Conservation (phyloP, 371 early-diverging fungal genomes). For the Caulochytrium protostelioides region DNA sequence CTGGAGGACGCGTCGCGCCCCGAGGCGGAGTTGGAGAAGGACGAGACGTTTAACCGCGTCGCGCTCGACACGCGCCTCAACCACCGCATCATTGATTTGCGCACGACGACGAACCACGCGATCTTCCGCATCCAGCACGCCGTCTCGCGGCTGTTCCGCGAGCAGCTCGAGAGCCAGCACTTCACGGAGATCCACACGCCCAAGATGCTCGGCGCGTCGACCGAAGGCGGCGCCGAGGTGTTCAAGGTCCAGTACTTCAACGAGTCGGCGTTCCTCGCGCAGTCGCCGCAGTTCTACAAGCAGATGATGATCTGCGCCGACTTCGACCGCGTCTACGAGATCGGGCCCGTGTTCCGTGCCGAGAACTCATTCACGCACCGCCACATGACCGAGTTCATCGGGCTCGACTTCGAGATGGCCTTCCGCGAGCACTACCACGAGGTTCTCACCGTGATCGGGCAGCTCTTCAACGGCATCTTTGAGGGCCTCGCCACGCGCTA, state of each 20-base stretch:
- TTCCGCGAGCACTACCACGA: slow-evolving; percentile 96
- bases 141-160: slow-evolving; percentile 84
- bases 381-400: slow-evolving; percentile 99
- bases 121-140: slow-evolving; percentile 95
- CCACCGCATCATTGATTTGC: slow-evolving; percentile 88
- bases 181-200: slow-evolving; percentile 98
- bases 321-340: slow-evolving; percentile 96
- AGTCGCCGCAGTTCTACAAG: slow-evolving; percentile 99
- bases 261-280: slow-evolving; percentile 84
- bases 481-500: slow-evolving; percentile 61
- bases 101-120: slow-evolving; percentile 92
- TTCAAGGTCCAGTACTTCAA: slow-evolving; percentile 97
- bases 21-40: slow-evolving; percentile 48
- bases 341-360: slow-evolving; percentile 98
- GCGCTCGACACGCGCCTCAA: slow-evolving; percentile 85
- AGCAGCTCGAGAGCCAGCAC: slow-evolving; percentile 54
- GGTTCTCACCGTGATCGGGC: slow-evolving; percentile 75
- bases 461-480: slow-evolving; percentile 82
- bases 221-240: slow-evolving; percentile 98
- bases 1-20: slow-evolving; percentile 88
- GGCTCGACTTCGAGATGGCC: slow-evolving; percentile 99
- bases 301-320: slow-evolving; percentile 98
- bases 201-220: slow-evolving; percentile 88
- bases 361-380: slow-evolving; percentile 97
- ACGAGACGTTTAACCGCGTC: slow-evolving; percentile 35